These are phyloP conservation scores for Chaetomidium leptoderma DNA, from an alignment of 495 filamentous ascomycete genomes.

Conservation along the genomic window DNA sequence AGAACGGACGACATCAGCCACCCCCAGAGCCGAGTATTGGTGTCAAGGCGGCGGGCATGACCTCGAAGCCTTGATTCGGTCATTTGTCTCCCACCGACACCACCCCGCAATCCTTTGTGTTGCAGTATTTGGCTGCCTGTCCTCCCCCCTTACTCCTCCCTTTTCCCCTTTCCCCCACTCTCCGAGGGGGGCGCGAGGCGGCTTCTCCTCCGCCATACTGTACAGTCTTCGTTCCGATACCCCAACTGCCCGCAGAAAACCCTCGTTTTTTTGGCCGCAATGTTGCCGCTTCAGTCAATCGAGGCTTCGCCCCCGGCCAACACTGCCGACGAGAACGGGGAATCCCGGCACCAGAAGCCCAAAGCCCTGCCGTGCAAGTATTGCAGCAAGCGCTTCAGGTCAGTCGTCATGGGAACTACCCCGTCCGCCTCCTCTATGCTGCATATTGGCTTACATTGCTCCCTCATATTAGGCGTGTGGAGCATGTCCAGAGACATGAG, in stretches of 20 bases:
- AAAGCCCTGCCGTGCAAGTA: conserved; percentile 54
- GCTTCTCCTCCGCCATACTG: conserved; percentile 22
- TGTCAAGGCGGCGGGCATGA: conserved; percentile 25
- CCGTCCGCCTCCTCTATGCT: conserved; percentile 26
- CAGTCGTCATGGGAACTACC: conserved; percentile 22
- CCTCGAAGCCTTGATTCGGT: conserved; percentile 23
- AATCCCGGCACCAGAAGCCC: conserved; percentile 49
- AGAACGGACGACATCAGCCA: conserved; percentile 5
- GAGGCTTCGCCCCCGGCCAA: conserved; percentile 40
- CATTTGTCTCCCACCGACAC: conserved; percentile 17
- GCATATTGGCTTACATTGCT: conserved; percentile 41
- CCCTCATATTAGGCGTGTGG: conserved; percentile 51
- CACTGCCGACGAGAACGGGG: conserved; percentile 44
- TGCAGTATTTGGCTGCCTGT: conserved; percentile 20
- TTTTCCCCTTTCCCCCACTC: conserved; percentile 25
- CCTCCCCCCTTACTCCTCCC: conserved; percentile 6
- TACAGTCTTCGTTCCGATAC: conserved; percentile 35
- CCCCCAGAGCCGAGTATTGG: conserved; percentile 19
- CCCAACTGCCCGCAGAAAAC: conserved; percentile 36
- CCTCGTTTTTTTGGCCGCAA: conserved; percentile 34
- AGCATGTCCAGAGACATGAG: conserved; percentile 59
- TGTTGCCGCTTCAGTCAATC: conserved; percentile 49
- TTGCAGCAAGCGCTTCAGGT: conserved; percentile 54
- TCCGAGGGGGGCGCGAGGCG: conserved; percentile 7
- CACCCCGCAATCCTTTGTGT: conserved; percentile 26